Evolutionary conservation across 2,329 filamentous ascomycete species (phyloP).

Genomic region (Microdochium trichocladiopsis): DNA sequence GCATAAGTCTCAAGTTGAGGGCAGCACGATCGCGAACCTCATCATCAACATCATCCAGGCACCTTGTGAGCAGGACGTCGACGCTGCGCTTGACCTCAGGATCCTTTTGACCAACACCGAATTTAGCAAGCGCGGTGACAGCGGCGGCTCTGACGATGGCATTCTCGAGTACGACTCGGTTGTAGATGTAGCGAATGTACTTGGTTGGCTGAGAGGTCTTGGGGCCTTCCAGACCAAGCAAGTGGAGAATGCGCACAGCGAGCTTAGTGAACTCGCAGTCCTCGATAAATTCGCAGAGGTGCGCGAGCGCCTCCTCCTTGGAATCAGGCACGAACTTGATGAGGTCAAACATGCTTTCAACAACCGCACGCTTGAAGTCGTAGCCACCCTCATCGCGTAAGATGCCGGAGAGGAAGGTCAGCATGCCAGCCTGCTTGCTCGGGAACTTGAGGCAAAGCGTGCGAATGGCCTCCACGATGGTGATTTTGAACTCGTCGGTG

Average conservation of each 20-base stretch:
- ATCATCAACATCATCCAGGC: conserved; percentile 93
- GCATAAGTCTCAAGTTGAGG: conserved; percentile 86
- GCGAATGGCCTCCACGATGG: conserved; percentile 97
- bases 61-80: conserved; percentile 83
- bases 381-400: conserved; percentile 94
- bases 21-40: conserved; percentile 95
- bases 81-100: conserved; percentile 96
- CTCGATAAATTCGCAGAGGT: conserved; percentile 98
- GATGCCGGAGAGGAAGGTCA: conserved; percentile 94
- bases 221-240: conserved; percentile 89
- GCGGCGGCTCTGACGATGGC: conserved; percentile 91
- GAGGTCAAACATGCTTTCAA: conserved; percentile 98
- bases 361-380: conserved; percentile 95
- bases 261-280: conserved; percentile 99
- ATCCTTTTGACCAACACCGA: conserved; percentile 94
- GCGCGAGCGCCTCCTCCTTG: conserved; percentile 75
- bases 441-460: conserved; percentile 97
- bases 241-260: conserved; percentile 87
- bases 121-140: conserved; percentile 92
- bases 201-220: conserved; percentile 95
- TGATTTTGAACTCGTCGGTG: conserved; percentile 99
- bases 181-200: conserved; percentile 99
- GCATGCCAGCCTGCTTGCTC: conserved; percentile 95
- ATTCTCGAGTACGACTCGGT: conserved; percentile 94
- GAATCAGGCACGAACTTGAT: conserved; percentile 97